phyloP scores from a whole-genome alignment of 192 early-diverging fungal genomes.

The Gamsiella multidivaricata region DNA sequence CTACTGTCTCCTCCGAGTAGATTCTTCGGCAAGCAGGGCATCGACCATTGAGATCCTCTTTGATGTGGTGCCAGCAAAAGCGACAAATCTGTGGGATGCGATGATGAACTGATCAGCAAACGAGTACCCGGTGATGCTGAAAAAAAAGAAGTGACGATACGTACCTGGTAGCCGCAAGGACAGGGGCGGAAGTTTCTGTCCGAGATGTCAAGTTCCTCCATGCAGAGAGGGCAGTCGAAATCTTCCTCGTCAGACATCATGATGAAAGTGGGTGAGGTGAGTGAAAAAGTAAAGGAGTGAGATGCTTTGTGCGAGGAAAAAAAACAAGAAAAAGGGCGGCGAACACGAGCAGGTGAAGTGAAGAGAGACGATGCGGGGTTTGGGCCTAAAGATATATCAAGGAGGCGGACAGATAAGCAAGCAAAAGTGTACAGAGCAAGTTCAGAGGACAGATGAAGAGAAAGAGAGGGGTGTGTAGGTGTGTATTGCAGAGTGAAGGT shows the following conservation, averaged over 20 bases:
- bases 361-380: too few relatives aligned
- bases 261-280: constrained; percentile 8
- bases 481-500: too few relatives aligned
- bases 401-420: too few relatives aligned
- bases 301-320: neutral
- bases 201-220: constrained; percentile 98
- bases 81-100: constrained; percentile 85
- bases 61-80: constrained; percentile 99
- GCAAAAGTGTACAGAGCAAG: too few relatives aligned
- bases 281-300: constrained; percentile 1
- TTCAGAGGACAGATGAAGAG: too few relatives aligned
- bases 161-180: constrained; percentile 97
- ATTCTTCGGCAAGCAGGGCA: constrained; percentile 97
- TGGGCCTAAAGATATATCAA: too few relatives aligned
- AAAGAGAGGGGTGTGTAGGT: too few relatives aligned
- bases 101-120: neutral
- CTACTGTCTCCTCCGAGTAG: constrained; percentile 90
- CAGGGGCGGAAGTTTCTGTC: constrained; percentile 98
- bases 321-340: constrained; percentile 1
- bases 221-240: constrained; percentile 96
- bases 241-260: constrained; percentile 83
- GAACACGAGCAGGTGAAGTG: neutral
- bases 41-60: constrained; percentile 90
- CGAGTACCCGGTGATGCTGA: too few relatives aligned
- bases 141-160: neutral